Base-by-base conservation (phyloP, 495 filamentous ascomycete species). In the Xylona heveae region DNA sequence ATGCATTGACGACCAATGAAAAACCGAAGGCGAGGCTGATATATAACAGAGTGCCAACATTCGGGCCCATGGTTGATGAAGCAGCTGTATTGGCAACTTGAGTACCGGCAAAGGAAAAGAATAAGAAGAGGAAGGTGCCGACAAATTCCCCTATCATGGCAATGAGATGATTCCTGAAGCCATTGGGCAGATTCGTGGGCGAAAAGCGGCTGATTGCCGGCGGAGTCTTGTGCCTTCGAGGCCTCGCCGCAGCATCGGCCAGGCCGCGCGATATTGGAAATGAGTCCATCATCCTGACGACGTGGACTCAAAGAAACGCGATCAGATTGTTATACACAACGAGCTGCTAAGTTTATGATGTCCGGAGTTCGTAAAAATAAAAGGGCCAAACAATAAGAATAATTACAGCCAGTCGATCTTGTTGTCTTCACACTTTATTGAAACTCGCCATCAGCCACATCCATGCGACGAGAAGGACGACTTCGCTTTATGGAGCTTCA, bases 121-220 rank as follows among this genome's bases (percentile, higher is more conserved):
- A 74, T 3, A 88, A 59, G 54, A 85, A 91, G 39, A 84, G 42
- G 40, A 80, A 82, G 0, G 81, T 91, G 17, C 81, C 81, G 5
- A 75, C 61, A 39, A 78, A 78, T 52, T 82, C 78, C 32, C 75
- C 72, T 14, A 70, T 26, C 8, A 61, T 57, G 21, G 71, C 73
- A 24, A 79, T 57, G 33, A 73, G 27, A 35, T 78, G 51, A 42
- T 58, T 54, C 39, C 51, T 48, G 22, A 45, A 30, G 18, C 38
- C 30, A 35, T 51, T 44, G 5, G 45, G 45, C 20, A 52, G 28
- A 13, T 7, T 7, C 8, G 23, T 8, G 23, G 23, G 23, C 23
- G 8, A 7, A 8, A 8, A 25, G 23, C 23, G 23, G 23, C 23
- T 25, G 23, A 25, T 25, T 13, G 23, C 23, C 23, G 8, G 23